Conservation (phyloP, 2,329 filamentous ascomycete genomes). For the Microdochium nivale region DNA sequence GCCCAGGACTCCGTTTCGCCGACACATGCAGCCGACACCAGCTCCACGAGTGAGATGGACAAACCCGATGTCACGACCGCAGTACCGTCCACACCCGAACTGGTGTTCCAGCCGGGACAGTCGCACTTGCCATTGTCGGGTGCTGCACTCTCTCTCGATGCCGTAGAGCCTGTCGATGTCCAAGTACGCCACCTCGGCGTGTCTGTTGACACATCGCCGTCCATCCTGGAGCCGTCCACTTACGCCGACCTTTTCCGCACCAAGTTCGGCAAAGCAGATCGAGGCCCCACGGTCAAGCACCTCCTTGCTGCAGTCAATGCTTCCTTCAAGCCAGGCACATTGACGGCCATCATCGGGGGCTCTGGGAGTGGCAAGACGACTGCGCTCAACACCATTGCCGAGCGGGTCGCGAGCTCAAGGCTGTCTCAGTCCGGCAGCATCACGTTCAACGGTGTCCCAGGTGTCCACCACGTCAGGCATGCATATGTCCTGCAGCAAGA, state of each 20-base stretch:
- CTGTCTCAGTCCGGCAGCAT: conserved; percentile 43
- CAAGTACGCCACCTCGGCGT: conserved; percentile 39
- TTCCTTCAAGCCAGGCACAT: conserved; percentile 52
- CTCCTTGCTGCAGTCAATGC: conserved; percentile 58
- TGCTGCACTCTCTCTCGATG: conserved; percentile 10
- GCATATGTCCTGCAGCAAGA: conserved; percentile 74
- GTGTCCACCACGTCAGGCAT: conserved; percentile 47
- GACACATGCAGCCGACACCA: not conserved
- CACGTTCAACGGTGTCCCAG: conserved; percentile 51
- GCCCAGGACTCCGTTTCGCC: not conserved
- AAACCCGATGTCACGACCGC: not conserved
- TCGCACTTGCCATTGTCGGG: conserved; percentile 1
- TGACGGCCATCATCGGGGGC: conserved; percentile 70
- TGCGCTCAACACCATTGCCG: conserved; percentile 61
- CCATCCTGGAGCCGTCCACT: conserved; percentile 37
- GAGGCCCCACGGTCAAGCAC: conserved; percentile 29
- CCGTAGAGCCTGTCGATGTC: conserved; percentile 36
- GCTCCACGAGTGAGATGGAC: not conserved
- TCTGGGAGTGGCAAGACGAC: conserved; percentile 68
- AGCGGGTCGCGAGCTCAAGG: conserved; percentile 51
- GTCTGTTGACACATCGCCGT: conserved; percentile 49
- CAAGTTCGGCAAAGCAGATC: conserved; percentile 19
- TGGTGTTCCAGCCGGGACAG: not conserved
- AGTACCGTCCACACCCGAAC: not conserved
- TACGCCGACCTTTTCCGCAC: conserved; percentile 30